Evolutionary conservation across 2,329 filamentous ascomycete genomes (phyloP), one percentile per base, ranked within the genome.

Genomic region (Diaporthe vaccinii): DNA sequence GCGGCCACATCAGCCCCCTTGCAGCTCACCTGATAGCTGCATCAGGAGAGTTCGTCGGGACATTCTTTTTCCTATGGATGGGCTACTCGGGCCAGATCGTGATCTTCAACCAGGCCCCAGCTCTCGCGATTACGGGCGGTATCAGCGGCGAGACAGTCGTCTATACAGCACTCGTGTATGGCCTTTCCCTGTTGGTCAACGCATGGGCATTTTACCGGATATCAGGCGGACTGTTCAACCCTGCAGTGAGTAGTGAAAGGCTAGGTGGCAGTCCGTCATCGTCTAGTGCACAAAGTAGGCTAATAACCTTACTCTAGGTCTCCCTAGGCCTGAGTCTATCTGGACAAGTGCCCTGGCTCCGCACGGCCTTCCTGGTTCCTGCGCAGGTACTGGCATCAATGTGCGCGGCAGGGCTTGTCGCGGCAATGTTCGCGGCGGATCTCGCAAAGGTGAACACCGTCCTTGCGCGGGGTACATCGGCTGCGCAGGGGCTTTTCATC

Each of bases 401-500:
- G 76, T 86, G 87, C 1, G 87, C 90, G 0, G 89, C 89, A 0
- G 89, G 86, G n/a, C 83, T 92, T 0, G 88, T 90, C 10, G 84
- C 85, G 49, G 86, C 82, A 2, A 82, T 92, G 46, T 89, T 92
- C 73, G 36, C n/a, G 9, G 36, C 39, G 0, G 80, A 84, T 4
- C 80, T 91, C 34, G 62, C 25, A 10, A 85, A 85, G 5, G 87
- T 89, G 17, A 81, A 82, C 20, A 91, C 89, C 1, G 84, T 84
- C 4, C 81, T 91, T 2, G 84, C 84, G 4, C 84, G 83, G 1
- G 85, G 84, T 2, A 82, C 88, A 0, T 86, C 82, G 59, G 83
- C 86, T 58, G 85, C 84, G 0, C 89, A 90, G 77, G 90, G 90
- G 4, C 81, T 92, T 22, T 91, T 92, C 79, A 88, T 91, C 76